These are phyloP conservation scores for Podaxis mareebaensis DNA, from an alignment of 768 basidiomycete species.

Conservation along the genomic window DNA sequence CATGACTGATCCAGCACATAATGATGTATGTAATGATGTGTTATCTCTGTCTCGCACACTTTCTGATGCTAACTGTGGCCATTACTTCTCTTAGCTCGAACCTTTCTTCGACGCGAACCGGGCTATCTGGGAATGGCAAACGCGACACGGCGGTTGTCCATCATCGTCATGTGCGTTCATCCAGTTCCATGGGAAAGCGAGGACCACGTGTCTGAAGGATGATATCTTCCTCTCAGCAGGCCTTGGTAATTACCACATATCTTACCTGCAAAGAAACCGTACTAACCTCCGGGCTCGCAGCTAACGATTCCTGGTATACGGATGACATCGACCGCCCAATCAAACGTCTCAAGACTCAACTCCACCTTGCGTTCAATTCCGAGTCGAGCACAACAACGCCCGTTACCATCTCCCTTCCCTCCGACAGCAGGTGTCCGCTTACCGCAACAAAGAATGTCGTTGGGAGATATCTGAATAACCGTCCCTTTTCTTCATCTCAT, in stretches of 20 bases:
- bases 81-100: conserved; percentile 32
- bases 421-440: conserved; percentile 39
- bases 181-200: conserved; percentile 48
- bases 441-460: conserved; percentile 47
- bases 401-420: conserved; percentile 41
- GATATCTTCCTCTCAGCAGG: conserved; percentile 47
- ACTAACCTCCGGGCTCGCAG: conserved; percentile 18
- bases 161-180: conserved; percentile 42
- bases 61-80: neutral
- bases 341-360: conserved; percentile 33
- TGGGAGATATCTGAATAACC: conserved; percentile 43
- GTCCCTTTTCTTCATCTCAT: conserved; percentile 32
- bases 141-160: conserved; percentile 36
- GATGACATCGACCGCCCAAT: conserved; percentile 32
- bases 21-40: conserved; percentile 31
- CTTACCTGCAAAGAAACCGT: neutral
- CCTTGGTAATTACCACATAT: conserved; percentile 32
- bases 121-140: conserved; percentile 42
- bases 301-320: conserved; percentile 37
- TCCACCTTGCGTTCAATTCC: conserved; percentile 28
- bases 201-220: conserved; percentile 36
- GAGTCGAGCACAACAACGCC: conserved; percentile 20
- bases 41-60: too few species aligned
- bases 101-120: conserved; percentile 44
- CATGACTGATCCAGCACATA: conserved; percentile 49